phyloP scores from a whole-genome alignment of 2,329 filamentous ascomycete species.

The Phialophora verrucosa region DNA sequence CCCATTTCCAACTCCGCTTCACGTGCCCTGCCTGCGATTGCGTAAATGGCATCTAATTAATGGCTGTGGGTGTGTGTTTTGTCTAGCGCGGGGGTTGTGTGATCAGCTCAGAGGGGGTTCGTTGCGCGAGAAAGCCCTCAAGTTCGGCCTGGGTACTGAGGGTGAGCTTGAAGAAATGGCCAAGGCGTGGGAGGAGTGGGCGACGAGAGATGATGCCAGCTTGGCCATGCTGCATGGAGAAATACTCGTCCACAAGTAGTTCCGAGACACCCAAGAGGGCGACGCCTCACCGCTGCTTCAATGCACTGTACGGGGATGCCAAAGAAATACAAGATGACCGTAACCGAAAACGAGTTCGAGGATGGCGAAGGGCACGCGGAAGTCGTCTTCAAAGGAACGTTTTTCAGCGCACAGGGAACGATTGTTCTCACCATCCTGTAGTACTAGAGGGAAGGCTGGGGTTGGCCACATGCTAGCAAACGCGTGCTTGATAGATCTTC shows the following conservation, averaged over 20 bases:
- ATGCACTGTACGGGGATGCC: background rate
- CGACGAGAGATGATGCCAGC: constrained; percentile 49
- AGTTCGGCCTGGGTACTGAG: constrained; percentile 35
- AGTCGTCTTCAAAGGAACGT: too few relatives aligned
- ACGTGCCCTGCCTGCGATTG: background rate
- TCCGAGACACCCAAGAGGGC: constrained; percentile 12
- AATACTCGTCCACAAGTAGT: constrained; percentile 50
- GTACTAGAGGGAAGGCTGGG: too few relatives aligned
- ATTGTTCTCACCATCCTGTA: too few relatives aligned
- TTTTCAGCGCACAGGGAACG: too few relatives aligned
- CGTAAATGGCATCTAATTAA: constrained; percentile 10
- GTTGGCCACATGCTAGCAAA: too few relatives aligned
- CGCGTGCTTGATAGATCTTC: too few relatives aligned
- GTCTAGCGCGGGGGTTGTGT: constrained; percentile 23
- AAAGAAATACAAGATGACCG: too few relatives aligned
- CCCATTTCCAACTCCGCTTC: too few relatives aligned
- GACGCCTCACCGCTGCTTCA: constrained; percentile 5
- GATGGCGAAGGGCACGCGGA: too few relatives aligned
- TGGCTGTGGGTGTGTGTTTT: constrained; percentile 1
- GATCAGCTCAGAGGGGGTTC: constrained; percentile 39
- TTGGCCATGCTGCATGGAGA: constrained; percentile 47
- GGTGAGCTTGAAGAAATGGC: constrained; percentile 46
- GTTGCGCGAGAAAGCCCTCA: constrained; percentile 36
- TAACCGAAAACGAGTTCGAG: too few relatives aligned
- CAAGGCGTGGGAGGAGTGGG: constrained; percentile 45